Conservation (phyloP, 2,329 filamentous ascomycete species). For the Thielaviopsis populi region DNA sequence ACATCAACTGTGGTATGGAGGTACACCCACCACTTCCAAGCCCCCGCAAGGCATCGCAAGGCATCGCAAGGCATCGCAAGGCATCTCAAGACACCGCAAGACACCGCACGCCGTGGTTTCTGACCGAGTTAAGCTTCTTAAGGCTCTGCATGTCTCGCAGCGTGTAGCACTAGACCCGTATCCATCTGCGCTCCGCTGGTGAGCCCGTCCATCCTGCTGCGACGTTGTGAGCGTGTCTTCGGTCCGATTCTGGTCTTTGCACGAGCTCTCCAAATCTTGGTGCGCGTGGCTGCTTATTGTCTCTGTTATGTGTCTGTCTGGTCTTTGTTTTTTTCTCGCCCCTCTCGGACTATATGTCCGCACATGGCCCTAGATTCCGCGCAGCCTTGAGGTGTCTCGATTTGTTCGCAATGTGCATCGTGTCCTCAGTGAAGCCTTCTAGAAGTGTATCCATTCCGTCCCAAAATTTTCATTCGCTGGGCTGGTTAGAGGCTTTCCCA, state of each 20-base stretch:
- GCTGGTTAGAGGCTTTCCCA: background rate
- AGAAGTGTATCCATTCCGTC: background rate
- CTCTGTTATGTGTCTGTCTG: background rate
- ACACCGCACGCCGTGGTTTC: too few relatives aligned
- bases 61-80: too few relatives aligned
- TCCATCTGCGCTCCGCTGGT: background rate
- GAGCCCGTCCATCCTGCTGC: background rate
- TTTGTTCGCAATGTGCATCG: background rate
- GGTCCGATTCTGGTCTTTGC: constrained; percentile 2
- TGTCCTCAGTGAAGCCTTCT: background rate
- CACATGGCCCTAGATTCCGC: background rate
- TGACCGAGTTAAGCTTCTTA: background rate
- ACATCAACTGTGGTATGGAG: background rate
- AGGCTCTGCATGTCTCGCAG: background rate
- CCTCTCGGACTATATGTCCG: background rate
- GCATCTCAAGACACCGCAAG: background rate
- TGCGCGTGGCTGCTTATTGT: background rate
- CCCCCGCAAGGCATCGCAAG: too few relatives aligned
- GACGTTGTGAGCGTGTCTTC: background rate
- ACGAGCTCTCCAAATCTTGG: background rate
- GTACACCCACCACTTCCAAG: background rate
- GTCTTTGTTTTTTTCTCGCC: background rate
- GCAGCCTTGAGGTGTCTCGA: background rate
- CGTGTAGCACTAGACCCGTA: background rate
- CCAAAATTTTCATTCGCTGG: background rate